phyloP scores from a whole-genome alignment of 2,329 filamentous ascomycete genomes.

The Rosellinia necatrix region DNA sequence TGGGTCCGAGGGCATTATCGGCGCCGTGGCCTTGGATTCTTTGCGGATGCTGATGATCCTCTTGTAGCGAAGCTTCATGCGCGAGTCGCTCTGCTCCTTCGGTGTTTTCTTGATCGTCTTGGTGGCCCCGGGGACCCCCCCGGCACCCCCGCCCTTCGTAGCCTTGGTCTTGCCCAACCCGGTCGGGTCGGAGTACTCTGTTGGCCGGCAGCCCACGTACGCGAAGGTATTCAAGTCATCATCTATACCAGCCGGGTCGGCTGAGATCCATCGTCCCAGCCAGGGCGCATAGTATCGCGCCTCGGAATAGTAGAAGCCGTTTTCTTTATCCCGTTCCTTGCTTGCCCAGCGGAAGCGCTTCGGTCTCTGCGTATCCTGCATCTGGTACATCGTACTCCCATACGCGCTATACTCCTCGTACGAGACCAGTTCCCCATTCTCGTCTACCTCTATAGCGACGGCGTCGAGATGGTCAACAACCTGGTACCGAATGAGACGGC shows the following conservation, averaged over 20 bases:
- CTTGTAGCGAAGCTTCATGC: too few relatives aligned
- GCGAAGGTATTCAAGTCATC: background rate
- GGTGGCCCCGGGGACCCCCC: too few relatives aligned
- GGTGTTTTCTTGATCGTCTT: too few relatives aligned
- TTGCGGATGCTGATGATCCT: too few relatives aligned
- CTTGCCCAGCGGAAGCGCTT: background rate
- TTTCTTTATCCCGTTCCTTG: background rate
- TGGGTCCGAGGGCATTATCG: too few relatives aligned
- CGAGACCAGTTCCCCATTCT: too few relatives aligned
- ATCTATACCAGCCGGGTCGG: background rate
- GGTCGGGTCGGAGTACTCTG: too few relatives aligned
- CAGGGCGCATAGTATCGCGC: background rate
- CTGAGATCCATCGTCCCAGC: background rate
- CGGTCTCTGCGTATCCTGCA: background rate
- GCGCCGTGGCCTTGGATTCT: too few relatives aligned
- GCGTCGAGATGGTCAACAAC: background rate
- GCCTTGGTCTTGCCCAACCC: too few relatives aligned
- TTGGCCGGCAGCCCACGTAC: background rate
- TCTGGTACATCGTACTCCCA: background rate
- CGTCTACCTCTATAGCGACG: background rate
- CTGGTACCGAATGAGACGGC: background rate
- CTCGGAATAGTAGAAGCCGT: background rate
- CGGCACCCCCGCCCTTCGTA: too few relatives aligned
- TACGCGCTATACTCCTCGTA: background rate
- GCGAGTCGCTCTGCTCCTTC: too few relatives aligned